A percentile compares a stretch with the other conserved stretches of the same genome.
phyloP scores from a whole-genome alignment of 768 basidiomycete species.

The Kwoniella heveanensis region DNA sequence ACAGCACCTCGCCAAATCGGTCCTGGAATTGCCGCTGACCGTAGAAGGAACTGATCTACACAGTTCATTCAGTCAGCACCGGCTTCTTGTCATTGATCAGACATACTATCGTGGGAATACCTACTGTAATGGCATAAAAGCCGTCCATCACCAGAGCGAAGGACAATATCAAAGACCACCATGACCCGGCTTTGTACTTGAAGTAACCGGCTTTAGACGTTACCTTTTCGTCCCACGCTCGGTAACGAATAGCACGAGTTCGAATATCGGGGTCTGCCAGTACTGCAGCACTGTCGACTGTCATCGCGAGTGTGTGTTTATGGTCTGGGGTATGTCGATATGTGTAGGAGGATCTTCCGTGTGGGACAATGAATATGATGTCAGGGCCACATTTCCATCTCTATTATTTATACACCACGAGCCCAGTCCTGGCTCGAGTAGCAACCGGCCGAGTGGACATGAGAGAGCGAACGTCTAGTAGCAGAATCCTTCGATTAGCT shows the following conservation, averaged over 20 bases:
- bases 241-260: background rate
- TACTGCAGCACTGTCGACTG: background rate
- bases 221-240: background rate
- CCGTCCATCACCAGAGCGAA: slow-evolving; percentile 38
- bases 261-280: background rate
- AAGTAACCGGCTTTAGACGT: background rate
- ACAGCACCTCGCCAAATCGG: slow-evolving; percentile 20
- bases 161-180: slow-evolving; percentile 30
- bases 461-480: too few relatives aligned
- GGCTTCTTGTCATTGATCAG: background rate
- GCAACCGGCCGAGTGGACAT: too few relatives aligned
- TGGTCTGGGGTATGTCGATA: too few relatives aligned
- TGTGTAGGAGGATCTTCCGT: background rate
- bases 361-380: background rate
- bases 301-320: background rate
- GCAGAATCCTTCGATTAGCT: too few relatives aligned
- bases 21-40: slow-evolving; percentile 34
- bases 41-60: slow-evolving; percentile 37
- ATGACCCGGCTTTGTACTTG: slow-evolving; percentile 44
- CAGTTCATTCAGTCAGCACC: background rate
- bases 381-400: background rate
- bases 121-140: background rate
- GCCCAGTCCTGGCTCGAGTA: background rate
- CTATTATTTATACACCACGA: background rate
- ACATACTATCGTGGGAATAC: background rate